These are phyloP conservation scores for Moricandia moricandioides DNA, from an alignment of 345 rosid genomes.

Conservation along the genomic window DNA sequence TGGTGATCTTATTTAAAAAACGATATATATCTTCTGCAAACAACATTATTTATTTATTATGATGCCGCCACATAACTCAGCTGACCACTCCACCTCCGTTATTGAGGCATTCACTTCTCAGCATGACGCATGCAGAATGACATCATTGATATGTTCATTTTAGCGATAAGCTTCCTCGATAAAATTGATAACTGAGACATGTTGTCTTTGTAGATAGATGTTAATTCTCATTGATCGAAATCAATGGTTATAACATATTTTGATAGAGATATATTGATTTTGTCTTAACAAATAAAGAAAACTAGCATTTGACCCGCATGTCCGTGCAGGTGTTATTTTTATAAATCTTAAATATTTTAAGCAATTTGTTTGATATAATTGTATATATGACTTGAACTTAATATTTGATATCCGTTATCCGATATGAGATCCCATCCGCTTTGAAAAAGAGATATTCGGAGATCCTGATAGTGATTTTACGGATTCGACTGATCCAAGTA, in stretches of 20 bases:
- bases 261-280: background rate
- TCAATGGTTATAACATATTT: background rate
- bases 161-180: background rate
- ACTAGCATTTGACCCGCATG: no score
- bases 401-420: no score
- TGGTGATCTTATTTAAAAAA: background rate
- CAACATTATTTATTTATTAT: slow-evolving; percentile 11
- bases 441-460: no score
- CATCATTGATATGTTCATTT: background rate
- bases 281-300: background rate
- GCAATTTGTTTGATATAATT: no score
- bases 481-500: no score
- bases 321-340: no score
- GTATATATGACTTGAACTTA: no score
- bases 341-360: no score
- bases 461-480: no score
- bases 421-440: no score
- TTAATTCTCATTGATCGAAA: background rate
- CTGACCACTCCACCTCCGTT: slow-evolving; percentile 20
- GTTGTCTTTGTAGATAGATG: background rate
- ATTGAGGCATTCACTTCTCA: slow-evolving; percentile 29
- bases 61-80: slow-evolving; percentile 12
- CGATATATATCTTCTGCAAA: slow-evolving; percentile 4
- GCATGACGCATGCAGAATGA: slow-evolving; percentile 18
- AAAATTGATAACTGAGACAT: background rate